A percentile compares a stretch with the other conserved stretches of the same genome.
phyloP scores from a whole-genome alignment of 495 filamentous ascomycete species.

The Xylaria flabelliformis region DNA sequence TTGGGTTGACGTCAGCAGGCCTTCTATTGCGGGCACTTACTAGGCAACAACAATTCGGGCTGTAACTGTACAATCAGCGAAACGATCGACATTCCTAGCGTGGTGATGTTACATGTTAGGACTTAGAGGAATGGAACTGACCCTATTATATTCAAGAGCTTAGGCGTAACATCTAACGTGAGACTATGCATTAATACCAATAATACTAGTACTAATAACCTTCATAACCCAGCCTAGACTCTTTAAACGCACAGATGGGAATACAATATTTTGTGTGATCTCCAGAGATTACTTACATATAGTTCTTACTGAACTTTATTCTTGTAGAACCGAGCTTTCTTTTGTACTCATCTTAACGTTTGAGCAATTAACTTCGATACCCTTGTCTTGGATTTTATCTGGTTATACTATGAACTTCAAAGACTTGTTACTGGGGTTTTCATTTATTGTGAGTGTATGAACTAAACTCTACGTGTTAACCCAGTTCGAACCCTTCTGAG shows the following conservation, averaged over 20 bases:
- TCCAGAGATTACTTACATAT: neutral
- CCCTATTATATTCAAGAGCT: neutral
- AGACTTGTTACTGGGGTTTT: slow-evolving; percentile 39
- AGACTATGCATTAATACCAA: neutral
- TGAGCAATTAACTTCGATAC: neutral
- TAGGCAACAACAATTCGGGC: slow-evolving; percentile 6
- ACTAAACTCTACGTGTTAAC: neutral
- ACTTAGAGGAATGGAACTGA: neutral
- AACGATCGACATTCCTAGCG: neutral
- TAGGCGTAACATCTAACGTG: neutral
- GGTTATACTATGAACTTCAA: slow-evolving; percentile 32
- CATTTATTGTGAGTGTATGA: slow-evolving; percentile 29
- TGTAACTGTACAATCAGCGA: neutral
- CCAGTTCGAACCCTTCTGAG: neutral
- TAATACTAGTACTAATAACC: no score
- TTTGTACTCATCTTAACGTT: neutral
- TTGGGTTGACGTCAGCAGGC: neutral
- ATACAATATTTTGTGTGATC: neutral
- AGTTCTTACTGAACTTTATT: neutral
- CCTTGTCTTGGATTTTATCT: neutral
- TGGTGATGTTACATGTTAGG: neutral
- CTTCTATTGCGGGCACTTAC: neutral
- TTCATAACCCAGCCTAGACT: neutral
- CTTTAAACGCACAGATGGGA: neutral
- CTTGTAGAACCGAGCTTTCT: neutral